Evolutionary conservation across 2,329 filamentous ascomycete genomes (phyloP), one percentile per base, ranked within the genome.

Genomic region (Diplodia scrobiculata): DNA sequence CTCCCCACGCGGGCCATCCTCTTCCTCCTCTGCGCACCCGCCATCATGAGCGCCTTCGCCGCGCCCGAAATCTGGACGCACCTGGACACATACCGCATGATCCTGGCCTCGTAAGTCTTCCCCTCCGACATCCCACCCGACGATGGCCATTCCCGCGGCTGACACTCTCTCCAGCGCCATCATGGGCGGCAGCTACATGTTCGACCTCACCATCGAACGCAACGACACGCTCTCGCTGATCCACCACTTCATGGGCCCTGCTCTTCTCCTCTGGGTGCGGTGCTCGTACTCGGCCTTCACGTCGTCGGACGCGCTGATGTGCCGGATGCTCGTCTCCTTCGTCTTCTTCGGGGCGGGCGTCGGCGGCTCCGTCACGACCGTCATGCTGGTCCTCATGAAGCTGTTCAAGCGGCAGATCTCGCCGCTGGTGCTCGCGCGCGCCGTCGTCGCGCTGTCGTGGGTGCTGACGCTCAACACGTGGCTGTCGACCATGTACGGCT

Each of bases 331-430:
- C 5, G 54, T 59, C 0, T 59, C 54, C 1, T 47, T 59, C 54
- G 38, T 59, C 25, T 59, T 59, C 53, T 59, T 45, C 21, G 54
- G 54, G 13, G 54, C 54, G 13, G 53, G 53, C 19, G 53, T 58
- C 14, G 53, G 54, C 25, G 54, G 54, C 9, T 47, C 36, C 7
- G 54, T 59, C 54, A 59, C 54, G 9, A 59, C 54, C 5, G 29
- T 17, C 54, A 59, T 59, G 54, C 54, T 59, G n/a, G 54, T 59
- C 5, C 54, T 59, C 36, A 59, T 59, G 54, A 59, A 59, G 54
- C 38, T 59, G 21, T 13, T 21, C 21, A 59, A 59, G 38, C 32
- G 21, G 5, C 38, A 59, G 34, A 17, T 47, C 11, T 3, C 29
- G 38, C 41, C 41, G 25, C 3, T 14, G 13, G 45, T 38, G 1